Evolutionary conservation across 352 stramenopile genomes (phyloP).

Genomic region (Globisporangium camurandrum): DNA sequence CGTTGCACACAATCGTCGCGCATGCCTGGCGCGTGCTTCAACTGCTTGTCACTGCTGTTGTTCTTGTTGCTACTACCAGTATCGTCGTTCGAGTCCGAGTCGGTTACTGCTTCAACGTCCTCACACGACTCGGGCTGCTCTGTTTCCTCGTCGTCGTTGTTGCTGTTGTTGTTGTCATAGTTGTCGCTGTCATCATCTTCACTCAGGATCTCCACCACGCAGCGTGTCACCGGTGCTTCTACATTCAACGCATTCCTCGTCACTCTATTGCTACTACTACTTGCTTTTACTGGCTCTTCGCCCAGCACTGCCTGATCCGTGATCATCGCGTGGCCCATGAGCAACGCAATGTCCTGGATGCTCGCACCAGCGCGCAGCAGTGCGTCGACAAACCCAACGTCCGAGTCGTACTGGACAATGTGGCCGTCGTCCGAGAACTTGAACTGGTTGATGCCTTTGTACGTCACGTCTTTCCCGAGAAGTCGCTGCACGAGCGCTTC

Average conservation of each 20-base stretch:
- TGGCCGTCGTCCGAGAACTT: constrained; percentile 34
- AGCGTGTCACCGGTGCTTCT: neutral
- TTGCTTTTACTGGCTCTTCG: constrained; percentile 1
- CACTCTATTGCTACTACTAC: too few species aligned
- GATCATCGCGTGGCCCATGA: constrained; percentile 50
- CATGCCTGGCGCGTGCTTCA: too few species aligned
- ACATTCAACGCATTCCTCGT: neutral
- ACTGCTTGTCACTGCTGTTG: too few species aligned
- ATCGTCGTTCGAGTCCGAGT: too few species aligned
- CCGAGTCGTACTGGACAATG: constrained; percentile 45
- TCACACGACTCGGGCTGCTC: too few species aligned
- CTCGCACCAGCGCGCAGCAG: constrained; percentile 29
- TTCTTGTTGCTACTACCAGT: neutral
- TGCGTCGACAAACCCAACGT: constrained; percentile 51
- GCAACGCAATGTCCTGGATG: constrained; percentile 30
- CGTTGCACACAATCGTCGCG: too few species aligned
- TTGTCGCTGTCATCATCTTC: neutral
- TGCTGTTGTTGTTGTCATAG: neutral
- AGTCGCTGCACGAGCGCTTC: constrained; percentile 34
- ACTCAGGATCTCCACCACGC: constrained; percentile 4
- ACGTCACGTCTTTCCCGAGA: constrained; percentile 38
- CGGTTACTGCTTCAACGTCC: too few species aligned
- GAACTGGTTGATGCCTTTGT: constrained; percentile 42
- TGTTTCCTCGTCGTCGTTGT: constrained; percentile 1
- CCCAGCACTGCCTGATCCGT: constrained; percentile 3